Base-by-base conservation (phyloP, 2,329 filamentous ascomycete species). In the Aspergillus novofumigatus region DNA sequence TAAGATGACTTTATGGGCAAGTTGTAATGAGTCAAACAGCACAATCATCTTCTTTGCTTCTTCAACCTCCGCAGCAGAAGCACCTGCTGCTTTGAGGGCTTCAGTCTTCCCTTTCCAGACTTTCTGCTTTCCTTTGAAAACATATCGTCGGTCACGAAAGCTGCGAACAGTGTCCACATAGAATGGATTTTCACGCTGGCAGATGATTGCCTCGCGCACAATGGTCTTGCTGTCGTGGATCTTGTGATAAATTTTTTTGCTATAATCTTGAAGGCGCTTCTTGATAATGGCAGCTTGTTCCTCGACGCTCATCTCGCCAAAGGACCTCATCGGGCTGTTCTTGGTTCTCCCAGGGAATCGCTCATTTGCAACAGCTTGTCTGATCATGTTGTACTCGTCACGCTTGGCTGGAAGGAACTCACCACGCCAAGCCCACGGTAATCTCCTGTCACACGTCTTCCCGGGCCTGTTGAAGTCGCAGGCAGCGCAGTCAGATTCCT, bases 321-420 rank as follows among this genome's bases (percentile, higher is more conserved):
- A 99, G 0, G 86, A 84, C 56, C 91, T 83, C 59, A 78, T 74
- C 0, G 91, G 87, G 8, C 85, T 83, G 60, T 88, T 90, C 0
- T 90, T 86, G 44, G 78, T 83, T 67, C 87, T 91, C 2, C 89
- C 90, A 0, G 95, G 94, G 63, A 99, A 99, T 52, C 82, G 88
- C 71, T 99, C 95, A 66, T 95, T 97, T 67, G 95, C 90, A 4
- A 97, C 80, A 0, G 92, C 89, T 68, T 94, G 87, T 47, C 91
- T 85, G 68, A 99, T 96, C 94, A 99, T 99, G 77, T 97, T 97
- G 82, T 99, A 99, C 71, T 99, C 94, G 71, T 97, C 93, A 63
- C 92, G 86, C 72, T 99, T 97, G 0, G 94, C 92, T 2, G 94
- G 94, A 26, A 99, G 78, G 69, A 96, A 99, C 72, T 99, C 94